Evolutionary conservation across 1,284 basidiomycete genomes (phyloP).

Genomic region (Tetrapyrgos nigripes): DNA sequence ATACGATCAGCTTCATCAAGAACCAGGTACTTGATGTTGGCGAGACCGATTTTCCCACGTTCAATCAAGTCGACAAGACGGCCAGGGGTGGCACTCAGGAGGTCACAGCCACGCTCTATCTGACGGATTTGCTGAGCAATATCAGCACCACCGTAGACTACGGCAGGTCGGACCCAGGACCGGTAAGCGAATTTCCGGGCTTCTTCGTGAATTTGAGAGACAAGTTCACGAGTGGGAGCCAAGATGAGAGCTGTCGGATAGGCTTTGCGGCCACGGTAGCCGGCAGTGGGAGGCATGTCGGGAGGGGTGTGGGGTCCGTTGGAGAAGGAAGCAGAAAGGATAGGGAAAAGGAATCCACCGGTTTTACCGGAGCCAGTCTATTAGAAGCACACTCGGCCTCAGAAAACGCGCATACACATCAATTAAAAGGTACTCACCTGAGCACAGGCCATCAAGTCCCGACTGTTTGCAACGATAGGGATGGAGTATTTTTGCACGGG

Average conservation of each 20-base stretch:
- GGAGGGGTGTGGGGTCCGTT: constrained; percentile 82
- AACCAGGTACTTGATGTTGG: constrained; percentile 97
- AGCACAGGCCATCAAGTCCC: constrained; percentile 99
- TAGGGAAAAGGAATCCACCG: constrained; percentile 98
- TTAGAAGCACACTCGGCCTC: constrained; percentile 19
- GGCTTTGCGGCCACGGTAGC: constrained; percentile 84
- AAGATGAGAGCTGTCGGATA: constrained; percentile 97
- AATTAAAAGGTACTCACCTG: constrained; percentile 61
- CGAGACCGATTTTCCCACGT: constrained; percentile 94
- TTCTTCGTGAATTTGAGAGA: constrained; percentile 99
- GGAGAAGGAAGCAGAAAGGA: constrained; percentile 93
- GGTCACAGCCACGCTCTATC: constrained; percentile 97
- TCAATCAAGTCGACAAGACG: constrained; percentile 99
- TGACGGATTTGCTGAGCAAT: constrained; percentile 94
- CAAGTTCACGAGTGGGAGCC: constrained; percentile 97
- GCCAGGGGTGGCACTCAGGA: constrained; percentile 97
- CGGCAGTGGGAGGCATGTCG: constrained; percentile 57
- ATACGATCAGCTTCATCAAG: constrained; percentile 99
- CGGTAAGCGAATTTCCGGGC: constrained; percentile 99
- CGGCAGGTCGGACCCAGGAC: constrained; percentile 98
- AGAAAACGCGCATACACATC: constrained; percentile 16
- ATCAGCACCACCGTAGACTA: constrained; percentile 99
- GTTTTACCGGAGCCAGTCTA: constrained; percentile 99
- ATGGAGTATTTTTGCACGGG: constrained; percentile 99
- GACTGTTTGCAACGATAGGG: constrained; percentile 90